A percentile compares a stretch with the other conserved stretches of the same genome.
These are phyloP conservation scores for Kodamaea fungicola DNA, from an alignment of 1,139 yeast species.

Conservation along the genomic window DNA sequence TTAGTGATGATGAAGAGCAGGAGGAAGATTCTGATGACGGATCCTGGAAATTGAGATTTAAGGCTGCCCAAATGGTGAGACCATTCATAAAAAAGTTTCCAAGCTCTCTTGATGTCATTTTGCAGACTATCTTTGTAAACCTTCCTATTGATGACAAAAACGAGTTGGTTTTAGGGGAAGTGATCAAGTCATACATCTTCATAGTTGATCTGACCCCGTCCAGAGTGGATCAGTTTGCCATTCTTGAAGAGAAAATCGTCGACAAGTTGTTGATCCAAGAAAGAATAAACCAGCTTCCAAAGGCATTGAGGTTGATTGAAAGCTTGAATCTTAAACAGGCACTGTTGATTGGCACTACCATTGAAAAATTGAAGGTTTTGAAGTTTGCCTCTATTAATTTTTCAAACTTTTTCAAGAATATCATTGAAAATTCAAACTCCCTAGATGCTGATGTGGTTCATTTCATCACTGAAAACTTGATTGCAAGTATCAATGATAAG, in stretches of 20 bases:
- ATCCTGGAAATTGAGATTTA: conserved; percentile 67
- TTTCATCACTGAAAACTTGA: conserved; percentile 42
- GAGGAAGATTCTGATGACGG: conserved; percentile 48
- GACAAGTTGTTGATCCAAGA: conserved; percentile 17
- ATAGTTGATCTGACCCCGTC: conserved; percentile 18
- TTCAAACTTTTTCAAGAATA: conserved; percentile 24
- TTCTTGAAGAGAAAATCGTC: conserved; percentile 17
- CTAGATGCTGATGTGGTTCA: conserved; percentile 16
- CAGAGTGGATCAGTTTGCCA: conserved; percentile 10
- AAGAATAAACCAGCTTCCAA: conserved; percentile 22
- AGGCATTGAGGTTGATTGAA: conserved; percentile 27
- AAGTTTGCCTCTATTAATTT: conserved; percentile 22
- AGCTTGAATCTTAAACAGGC: conserved; percentile 16
- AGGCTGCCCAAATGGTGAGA: conserved; percentile 45
- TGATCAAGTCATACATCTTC: conserved; percentile 29
- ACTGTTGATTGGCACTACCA: conserved; percentile 8
- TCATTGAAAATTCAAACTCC: conserved; percentile 15
- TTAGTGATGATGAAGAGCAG: conserved; percentile 33
- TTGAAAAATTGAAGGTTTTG: conserved; percentile 15
- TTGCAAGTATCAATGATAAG: conserved; percentile 33
- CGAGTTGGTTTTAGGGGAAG: conserved; percentile 36
- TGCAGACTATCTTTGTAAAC: conserved; percentile 6
- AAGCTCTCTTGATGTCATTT: conserved; percentile 7
- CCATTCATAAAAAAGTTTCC: conserved; percentile 39
- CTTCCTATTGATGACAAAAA: conserved; percentile 36